A percentile compares a stretch with the other conserved stretches of the same genome.
These are phyloP conservation scores for Acer campestre DNA, from an alignment of 345 rosid species.

Conservation along the genomic window DNA sequence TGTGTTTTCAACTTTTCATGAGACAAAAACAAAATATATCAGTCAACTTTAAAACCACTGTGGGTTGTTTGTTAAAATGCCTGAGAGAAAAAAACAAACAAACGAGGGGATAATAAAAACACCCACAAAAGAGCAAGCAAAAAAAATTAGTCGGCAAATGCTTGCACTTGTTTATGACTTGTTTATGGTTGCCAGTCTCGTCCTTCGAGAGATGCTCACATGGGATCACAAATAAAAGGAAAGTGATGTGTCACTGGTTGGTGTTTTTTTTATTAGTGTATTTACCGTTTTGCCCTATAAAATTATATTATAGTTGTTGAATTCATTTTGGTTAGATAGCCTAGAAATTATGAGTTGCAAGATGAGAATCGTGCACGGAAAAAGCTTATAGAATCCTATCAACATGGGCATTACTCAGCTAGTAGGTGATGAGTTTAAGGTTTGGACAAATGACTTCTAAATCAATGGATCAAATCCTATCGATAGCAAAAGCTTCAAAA, in stretches of 20 bases:
- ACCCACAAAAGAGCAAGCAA: not conserved
- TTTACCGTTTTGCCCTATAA: conserved; percentile 22
- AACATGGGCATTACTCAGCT: no score
- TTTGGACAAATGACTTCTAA: no score
- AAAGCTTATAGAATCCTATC: no score
- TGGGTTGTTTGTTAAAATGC: conserved; percentile 13
- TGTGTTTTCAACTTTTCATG: not conserved
- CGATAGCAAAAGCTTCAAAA: no score
- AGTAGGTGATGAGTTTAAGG: no score
- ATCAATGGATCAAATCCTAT: no score
- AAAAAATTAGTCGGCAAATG: conserved; percentile 26
- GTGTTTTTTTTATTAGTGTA: not conserved
- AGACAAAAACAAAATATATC: conserved; percentile 7
- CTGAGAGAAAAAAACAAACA: not conserved
- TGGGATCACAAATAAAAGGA: conserved; percentile 55
- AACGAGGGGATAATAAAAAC: conserved; percentile 10
- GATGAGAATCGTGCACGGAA: no score
- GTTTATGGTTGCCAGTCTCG: conserved; percentile 46
- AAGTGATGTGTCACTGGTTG: conserved; percentile 33
- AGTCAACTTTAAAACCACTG: not conserved
- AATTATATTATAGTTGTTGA: not conserved
- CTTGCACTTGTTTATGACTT: conserved; percentile 26
- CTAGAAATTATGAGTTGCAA: no score
- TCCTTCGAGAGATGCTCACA: conserved; percentile 56
- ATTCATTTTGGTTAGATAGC: not conserved